Base-by-base conservation (phyloP, 2,329 filamentous ascomycete species). In the Didymella pomorum region DNA sequence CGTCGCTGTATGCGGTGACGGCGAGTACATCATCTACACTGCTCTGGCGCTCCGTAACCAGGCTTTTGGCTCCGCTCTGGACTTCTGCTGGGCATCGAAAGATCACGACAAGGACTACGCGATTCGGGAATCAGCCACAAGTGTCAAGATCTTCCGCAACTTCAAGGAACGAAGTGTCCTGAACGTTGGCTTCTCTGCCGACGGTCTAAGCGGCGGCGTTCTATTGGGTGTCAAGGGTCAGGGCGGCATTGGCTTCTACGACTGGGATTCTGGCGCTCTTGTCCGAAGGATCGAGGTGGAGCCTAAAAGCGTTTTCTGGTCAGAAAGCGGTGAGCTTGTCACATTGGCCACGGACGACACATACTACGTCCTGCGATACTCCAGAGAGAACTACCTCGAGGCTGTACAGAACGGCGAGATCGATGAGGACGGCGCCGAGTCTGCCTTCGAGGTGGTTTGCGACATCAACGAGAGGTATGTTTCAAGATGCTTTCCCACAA, bases 21-120 rank as follows among this genome's bases (percentile, higher is more conserved):
- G 95, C 62, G 95, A 99, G 79, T 99, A 97, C 80, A 98, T 98
- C 76, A 97, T 98, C 71, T 98, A 98, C 81, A 98, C 95, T 26
- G 93, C 95, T 55, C 85, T 98, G 58, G 94, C 94, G 3, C 96
- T 96, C 86, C 89, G 95, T 75, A 98, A 99, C 80, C 97, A 98
- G 82, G 93, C 93, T 3, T 99, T 99, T 72, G 95, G 95, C 21
- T 93, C 92, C 39, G 95, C 94, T 7, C 81, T 98, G 51, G 95
- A 99, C 79, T 99, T 99, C 76, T 93, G 91, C 11, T 99, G 95
- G 95, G 94, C 90, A 0, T 92, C 91, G 43, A 97, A 97, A 79
- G 94, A 97, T 58, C 97, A 97, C 79, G 96, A 92, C 81, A 98
- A 97, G 77, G 95, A 99, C 77, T 98, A 96, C 74, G 95, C 95